Evolutionary conservation across 768 basidiomycete genomes (phyloP).

Genomic region (Lactifluus piperatus): DNA sequence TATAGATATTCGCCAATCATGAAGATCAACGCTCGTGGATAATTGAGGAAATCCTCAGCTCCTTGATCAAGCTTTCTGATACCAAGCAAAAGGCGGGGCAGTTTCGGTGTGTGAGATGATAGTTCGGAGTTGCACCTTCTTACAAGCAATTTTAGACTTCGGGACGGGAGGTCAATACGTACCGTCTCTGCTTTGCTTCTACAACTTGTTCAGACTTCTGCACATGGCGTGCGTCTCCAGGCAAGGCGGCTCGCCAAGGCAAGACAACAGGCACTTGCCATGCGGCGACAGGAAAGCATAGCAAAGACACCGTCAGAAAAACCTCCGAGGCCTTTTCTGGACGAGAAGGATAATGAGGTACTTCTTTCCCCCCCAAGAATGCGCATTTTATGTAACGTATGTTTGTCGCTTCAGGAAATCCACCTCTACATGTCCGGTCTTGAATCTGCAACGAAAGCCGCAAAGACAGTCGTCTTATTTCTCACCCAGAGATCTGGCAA

Average conservation of each 20-base stretch:
- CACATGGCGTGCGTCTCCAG: constrained; percentile 74
- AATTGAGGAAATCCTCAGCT: constrained; percentile 91
- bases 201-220: constrained; percentile 94
- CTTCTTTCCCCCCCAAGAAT: constrained; percentile 12
- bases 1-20: constrained; percentile 84
- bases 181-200: constrained; percentile 89
- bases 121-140: constrained; percentile 1
- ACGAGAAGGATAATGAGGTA: constrained; percentile 63
- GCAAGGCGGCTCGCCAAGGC: constrained; percentile 52
- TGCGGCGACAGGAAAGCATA: constrained; percentile 57
- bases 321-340: constrained; percentile 44
- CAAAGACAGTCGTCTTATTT: constrained; percentile 56
- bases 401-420: constrained; percentile 41
- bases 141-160: constrained; percentile 43
- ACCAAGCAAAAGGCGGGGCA: constrained; percentile 85
- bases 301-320: constrained; percentile 30
- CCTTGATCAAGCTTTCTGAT: constrained; percentile 83
- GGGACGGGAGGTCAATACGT: constrained; percentile 86
- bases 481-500: constrained; percentile 60
- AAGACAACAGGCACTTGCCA: constrained; percentile 50
- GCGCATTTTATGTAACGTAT: not conserved
- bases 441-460: constrained; percentile 78
- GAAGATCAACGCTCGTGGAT: constrained; percentile 92
- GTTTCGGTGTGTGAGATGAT: constrained; percentile 52
- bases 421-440: constrained; percentile 60